Evolutionary conservation across 2,329 filamentous ascomycete species (phyloP).

Genomic region (Hypoxylon sp.): DNA sequence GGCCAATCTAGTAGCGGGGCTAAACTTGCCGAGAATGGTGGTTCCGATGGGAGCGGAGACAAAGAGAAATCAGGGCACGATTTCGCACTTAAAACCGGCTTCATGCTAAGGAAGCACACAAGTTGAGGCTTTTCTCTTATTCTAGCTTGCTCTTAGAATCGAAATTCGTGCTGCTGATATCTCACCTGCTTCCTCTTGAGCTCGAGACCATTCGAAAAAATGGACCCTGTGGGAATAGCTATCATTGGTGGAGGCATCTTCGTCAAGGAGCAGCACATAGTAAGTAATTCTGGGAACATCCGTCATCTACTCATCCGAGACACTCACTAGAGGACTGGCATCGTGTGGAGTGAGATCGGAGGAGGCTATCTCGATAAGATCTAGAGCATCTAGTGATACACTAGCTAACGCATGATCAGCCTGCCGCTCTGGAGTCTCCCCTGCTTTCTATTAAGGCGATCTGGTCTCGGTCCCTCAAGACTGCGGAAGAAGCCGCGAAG

Average conservation of each 20-base stretch:
- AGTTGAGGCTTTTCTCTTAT: conserved; percentile 13
- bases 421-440: conserved; percentile 65
- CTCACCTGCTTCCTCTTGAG: background rate
- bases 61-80: conserved; percentile 6
- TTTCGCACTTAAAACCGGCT: conserved; percentile 13
- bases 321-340: background rate
- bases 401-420: conserved; percentile 52
- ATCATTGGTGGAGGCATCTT: conserved; percentile 72
- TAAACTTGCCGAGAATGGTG: conserved; percentile 28
- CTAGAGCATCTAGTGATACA: conserved; percentile 11
- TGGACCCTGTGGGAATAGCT: conserved; percentile 64
- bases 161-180: background rate
- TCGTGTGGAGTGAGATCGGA: background rate
- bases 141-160: background rate
- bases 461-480: conserved; percentile 68
- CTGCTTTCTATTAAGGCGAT: conserved; percentile 66
- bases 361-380: conserved; percentile 6
- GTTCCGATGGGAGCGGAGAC: conserved; percentile 32
- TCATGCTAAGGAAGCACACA: conserved; percentile 11
- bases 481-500: conserved; percentile 60
- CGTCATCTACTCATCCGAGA: conserved; percentile 1
- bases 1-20: conserved; percentile 16
- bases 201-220: conserved; percentile 27
- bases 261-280: conserved; percentile 67
- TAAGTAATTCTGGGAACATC: conserved; percentile 47